Percentiles rank a stretch among this genome's conserved stretches.
These are phyloP conservation scores for Antarctomyces pellizariae DNA, from an alignment of 495 filamentous ascomycete genomes.

Conservation along the genomic window DNA sequence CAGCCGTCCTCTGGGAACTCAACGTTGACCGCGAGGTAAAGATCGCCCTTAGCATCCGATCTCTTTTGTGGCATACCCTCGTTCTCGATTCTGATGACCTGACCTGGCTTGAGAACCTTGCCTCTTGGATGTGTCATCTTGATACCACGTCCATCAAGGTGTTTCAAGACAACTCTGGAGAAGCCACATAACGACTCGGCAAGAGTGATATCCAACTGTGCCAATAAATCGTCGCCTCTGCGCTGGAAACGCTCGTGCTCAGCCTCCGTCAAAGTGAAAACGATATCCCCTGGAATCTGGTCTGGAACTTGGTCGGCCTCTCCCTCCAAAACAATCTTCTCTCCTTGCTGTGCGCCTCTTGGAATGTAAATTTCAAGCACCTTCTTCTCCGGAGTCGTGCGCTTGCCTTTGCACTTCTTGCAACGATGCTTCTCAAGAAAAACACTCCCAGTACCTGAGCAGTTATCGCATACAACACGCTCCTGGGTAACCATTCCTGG, in stretches of 20 bases:
- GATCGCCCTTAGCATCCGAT: slow-evolving; percentile 59
- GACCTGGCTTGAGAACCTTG: slow-evolving; percentile 51
- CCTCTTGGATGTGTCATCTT: slow-evolving; percentile 51
- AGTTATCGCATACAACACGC: slow-evolving; percentile 47
- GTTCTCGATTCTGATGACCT: slow-evolving; percentile 60
- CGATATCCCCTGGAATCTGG: slow-evolving; percentile 75
- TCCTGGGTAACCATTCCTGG: slow-evolving; percentile 61
- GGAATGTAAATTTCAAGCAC: slow-evolving; percentile 91
- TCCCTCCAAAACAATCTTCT: slow-evolving; percentile 71
- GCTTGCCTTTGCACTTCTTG: slow-evolving; percentile 91
- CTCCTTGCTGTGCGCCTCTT: slow-evolving; percentile 67
- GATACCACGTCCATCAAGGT: slow-evolving; percentile 86
- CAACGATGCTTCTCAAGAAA: slow-evolving; percentile 90
- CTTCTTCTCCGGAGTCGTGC: slow-evolving; percentile 64
- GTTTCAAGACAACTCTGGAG: slow-evolving; percentile 70
- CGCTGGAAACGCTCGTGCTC: slow-evolving; percentile 61
- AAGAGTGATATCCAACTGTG: slow-evolving; percentile 55
- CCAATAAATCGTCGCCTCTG: slow-evolving; percentile 61
- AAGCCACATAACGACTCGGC: slow-evolving; percentile 76
- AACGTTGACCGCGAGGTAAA: slow-evolving; percentile 69
- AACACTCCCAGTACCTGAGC: slow-evolving; percentile 57
- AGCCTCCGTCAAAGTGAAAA: slow-evolving; percentile 67
- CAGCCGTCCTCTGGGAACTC: slow-evolving; percentile 75
- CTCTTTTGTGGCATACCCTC: slow-evolving; percentile 92
- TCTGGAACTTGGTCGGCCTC: slow-evolving; percentile 89